Conservation (phyloP, 129 eudicot genomes). For the Centrapalus pauciflorus region DNA sequence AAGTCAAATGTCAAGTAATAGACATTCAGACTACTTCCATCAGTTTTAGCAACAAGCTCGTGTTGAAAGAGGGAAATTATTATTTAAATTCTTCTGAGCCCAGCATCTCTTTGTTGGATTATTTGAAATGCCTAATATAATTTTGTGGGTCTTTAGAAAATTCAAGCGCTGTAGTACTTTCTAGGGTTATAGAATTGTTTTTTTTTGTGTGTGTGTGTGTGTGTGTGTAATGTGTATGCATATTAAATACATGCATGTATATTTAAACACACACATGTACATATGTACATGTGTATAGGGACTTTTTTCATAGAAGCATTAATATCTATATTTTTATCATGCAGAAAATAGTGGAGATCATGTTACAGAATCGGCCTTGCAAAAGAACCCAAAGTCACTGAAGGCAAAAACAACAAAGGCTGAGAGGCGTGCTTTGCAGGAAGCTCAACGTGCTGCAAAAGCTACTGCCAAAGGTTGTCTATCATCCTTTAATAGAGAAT, state of each 20-base stretch:
- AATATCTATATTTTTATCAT: background rate
- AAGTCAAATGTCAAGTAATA: background rate
- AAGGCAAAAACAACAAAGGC: constrained; percentile 85
- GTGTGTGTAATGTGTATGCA: background rate
- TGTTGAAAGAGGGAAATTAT: background rate
- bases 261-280: background rate
- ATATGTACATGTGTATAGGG: background rate
- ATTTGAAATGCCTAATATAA: background rate
- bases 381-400: constrained; percentile 40
- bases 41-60: background rate
- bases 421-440: constrained; percentile 90
- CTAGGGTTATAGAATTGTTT: background rate
- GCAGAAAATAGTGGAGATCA: constrained; percentile 45
- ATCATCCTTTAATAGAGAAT: no score
- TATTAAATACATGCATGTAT: background rate
- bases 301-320: background rate
- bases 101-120: background rate
- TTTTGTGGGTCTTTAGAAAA: constrained; percentile 9
- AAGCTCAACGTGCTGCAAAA: constrained; percentile 94
- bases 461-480: constrained; percentile 68
- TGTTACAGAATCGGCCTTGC: constrained; percentile 17
- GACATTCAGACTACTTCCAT: background rate
- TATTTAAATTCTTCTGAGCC: background rate
- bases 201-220: background rate
- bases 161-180: background rate